Evolutionary conservation across 257 asterid genomes (phyloP).

Genomic region (Fraxinus americana): DNA sequence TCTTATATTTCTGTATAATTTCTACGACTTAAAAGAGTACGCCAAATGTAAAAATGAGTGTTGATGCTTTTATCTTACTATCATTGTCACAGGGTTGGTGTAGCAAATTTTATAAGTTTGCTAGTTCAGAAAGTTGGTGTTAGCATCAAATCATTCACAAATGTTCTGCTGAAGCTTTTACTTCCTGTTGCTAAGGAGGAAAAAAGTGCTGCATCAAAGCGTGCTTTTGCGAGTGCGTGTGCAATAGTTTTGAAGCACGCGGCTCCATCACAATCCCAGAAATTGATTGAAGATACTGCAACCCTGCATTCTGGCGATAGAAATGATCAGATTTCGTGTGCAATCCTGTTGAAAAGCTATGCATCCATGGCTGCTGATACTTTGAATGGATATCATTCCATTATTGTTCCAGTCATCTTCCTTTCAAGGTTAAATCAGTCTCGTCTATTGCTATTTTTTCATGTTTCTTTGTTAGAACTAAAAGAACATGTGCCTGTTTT

Average conservation of each 20-base stretch:
- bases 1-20: neutral
- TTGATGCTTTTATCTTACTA: constrained; percentile 20
- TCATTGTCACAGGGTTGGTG: constrained; percentile 77
- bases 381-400: constrained; percentile 72
- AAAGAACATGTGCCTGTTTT: constrained; percentile 14
- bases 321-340: constrained; percentile 89
- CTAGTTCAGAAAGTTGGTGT: constrained; percentile 86
- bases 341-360: constrained; percentile 79
- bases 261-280: constrained; percentile 80
- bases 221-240: constrained; percentile 96
- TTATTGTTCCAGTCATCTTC: constrained; percentile 83
- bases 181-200: constrained; percentile 90
- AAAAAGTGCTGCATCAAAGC: constrained; percentile 78
- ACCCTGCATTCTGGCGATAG: constrained; percentile 81
- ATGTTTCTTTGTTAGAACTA: constrained; percentile 11
- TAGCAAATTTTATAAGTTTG: constrained; percentile 75
- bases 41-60: neutral
- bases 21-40: neutral
- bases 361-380: constrained; percentile 86
- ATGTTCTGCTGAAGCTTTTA: constrained; percentile 74
- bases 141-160: constrained; percentile 80
- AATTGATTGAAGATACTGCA: constrained; percentile 83
- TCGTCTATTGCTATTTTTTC: constrained; percentile 9
- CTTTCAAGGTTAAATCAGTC: constrained; percentile 71
- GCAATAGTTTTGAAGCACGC: constrained; percentile 84